Base-by-base conservation (phyloP, 331 rosid species). In the Malus hybrid region DNA sequence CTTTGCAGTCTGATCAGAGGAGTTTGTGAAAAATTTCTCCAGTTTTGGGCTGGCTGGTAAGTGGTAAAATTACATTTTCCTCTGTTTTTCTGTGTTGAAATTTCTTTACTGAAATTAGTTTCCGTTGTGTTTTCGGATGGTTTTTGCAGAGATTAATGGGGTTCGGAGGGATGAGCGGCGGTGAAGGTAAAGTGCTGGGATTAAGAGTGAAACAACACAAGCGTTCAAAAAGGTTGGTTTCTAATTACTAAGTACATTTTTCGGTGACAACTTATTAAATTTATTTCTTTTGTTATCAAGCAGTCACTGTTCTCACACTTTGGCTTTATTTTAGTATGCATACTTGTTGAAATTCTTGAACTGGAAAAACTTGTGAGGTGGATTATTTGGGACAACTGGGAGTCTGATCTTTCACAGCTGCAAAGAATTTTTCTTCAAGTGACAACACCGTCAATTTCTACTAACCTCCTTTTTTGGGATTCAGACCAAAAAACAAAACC, bases 221-320 rank as follows among this genome's bases (percentile, higher is more conserved):
- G 76, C 96, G 97, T 80, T 94, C 96, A 32, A 84, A 79, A 84
- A 94, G 99, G 97, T 91, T 61, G 56, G 50, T 69, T 10, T 85
- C 66, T 56, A 39, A 63, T 80, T 29, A 29, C 19, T 0, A 52
- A 16, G 6, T 39, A 13, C 3, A 10, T 57, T 10, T 77, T 27
- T 31, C 79, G 57, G 79, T 84, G 54, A 73, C 57, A 59, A 19
- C 79, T 61, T 19, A 72, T 61, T 73, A 16, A 71, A 24, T 79
- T 70, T 6, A 6, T 72, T 84, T 87, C 54, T 68, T 77, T 77
- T 46, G 42, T 32, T 85, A 36, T 64, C 27, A 56, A 75, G 70
- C 31, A 46, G 75, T 71, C 73, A 73, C 46, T 68, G 20, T 69
- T 60, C 34, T 73, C 36, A 46, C 48, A 13, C 44, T 12, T 6